These are phyloP conservation scores for Pleurotus ostreatus DNA, from an alignment of 768 basidiomycete species.

Conservation along the genomic window DNA sequence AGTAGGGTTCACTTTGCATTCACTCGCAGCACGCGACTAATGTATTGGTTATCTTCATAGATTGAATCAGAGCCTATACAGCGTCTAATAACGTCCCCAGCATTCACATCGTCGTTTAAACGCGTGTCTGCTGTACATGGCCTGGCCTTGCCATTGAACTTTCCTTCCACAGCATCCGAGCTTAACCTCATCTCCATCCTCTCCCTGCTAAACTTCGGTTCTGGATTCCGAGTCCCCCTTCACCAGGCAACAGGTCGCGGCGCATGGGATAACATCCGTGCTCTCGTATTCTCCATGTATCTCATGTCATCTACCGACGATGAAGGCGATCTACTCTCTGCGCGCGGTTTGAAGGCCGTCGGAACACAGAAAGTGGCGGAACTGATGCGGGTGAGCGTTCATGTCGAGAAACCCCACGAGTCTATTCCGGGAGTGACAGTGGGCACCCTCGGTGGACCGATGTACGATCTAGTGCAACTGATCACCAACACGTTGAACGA, in stretches of 20 bases:
- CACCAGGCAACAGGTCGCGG: constrained; percentile 72
- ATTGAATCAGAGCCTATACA: constrained; percentile 54
- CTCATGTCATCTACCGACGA: constrained; percentile 57
- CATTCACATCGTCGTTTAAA: constrained; percentile 59
- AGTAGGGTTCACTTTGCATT: constrained; percentile 33
- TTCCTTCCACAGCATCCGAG: constrained; percentile 68
- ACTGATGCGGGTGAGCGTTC: constrained; percentile 65
- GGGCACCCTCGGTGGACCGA: constrained; percentile 71
- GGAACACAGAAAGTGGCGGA: constrained; percentile 59
- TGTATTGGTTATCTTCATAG: constrained; percentile 27
- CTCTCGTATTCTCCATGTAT: constrained; percentile 68
- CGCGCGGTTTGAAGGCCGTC: constrained; percentile 59
- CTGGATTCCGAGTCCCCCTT: constrained; percentile 73
- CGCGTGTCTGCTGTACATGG: constrained; percentile 65
- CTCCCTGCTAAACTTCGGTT: constrained; percentile 79
- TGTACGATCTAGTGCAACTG: constrained; percentile 69
- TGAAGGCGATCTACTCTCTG: constrained; percentile 57
- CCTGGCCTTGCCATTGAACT: constrained; percentile 73
- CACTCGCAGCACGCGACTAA: neutral
- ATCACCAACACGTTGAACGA: constrained; percentile 62
- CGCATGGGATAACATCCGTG: constrained; percentile 80
- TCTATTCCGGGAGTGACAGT: constrained; percentile 65
- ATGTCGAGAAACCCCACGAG: constrained; percentile 69
- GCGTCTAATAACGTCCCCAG: constrained; percentile 58
- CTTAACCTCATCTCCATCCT: constrained; percentile 79